A percentile compares a stretch with the other conserved stretches of the same genome.
These are phyloP conservation scores for Umbilicus rupestris DNA, from an alignment of 164 flowering plant species.

Conservation along the genomic window DNA sequence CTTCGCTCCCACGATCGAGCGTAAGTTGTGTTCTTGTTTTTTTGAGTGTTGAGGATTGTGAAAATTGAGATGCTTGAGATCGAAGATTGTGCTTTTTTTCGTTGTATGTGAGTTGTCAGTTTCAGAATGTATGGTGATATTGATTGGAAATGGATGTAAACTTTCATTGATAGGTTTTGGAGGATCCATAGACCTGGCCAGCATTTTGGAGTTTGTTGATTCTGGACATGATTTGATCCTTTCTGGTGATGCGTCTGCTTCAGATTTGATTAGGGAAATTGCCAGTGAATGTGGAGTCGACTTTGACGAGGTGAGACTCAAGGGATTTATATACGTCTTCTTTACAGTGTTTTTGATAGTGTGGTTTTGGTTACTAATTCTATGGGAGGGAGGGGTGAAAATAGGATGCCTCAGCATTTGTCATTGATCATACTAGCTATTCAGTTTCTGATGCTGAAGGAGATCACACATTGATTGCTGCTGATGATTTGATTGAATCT, in stretches of 20 bases:
- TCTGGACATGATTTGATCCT: conserved; percentile 79
- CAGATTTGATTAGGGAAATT: conserved; percentile 75
- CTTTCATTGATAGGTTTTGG: conserved; percentile 48
- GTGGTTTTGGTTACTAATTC: neutral
- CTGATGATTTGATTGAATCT: conserved; percentile 62
- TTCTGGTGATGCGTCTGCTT: conserved; percentile 63
- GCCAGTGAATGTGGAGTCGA: conserved; percentile 90
- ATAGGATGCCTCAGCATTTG: conserved; percentile 71
- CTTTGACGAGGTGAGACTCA: conserved; percentile 67
- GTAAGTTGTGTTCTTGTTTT: conserved; percentile 25
- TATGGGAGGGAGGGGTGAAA: neutral
- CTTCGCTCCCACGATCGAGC: conserved; percentile 57
- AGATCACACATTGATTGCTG: conserved; percentile 80
- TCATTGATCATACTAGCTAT: conserved; percentile 81
- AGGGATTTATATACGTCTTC: neutral
- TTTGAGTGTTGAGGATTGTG: neutral
- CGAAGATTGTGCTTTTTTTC: neutral
- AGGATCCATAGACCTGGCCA: conserved; percentile 58
- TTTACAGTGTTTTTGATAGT: neutral
- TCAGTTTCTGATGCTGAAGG: conserved; percentile 69
- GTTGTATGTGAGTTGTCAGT: neutral
- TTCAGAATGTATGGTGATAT: neutral
- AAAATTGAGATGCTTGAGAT: neutral
- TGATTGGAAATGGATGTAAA: neutral
- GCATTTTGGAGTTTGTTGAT: conserved; percentile 75